Conservation (phyloP, 2,329 filamentous ascomycete species). For the Pseudopyricularia cyperi region DNA sequence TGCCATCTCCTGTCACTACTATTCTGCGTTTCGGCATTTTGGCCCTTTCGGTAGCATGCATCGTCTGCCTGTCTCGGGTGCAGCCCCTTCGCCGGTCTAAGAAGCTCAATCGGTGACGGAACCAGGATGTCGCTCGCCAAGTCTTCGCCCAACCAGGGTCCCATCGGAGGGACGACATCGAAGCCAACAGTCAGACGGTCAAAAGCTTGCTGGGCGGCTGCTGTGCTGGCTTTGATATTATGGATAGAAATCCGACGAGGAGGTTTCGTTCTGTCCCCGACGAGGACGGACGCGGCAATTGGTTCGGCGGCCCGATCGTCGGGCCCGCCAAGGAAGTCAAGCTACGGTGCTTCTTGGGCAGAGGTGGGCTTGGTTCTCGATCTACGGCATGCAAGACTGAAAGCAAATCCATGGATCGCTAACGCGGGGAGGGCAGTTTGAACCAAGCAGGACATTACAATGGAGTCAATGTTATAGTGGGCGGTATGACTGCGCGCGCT, state of each 20-base stretch:
- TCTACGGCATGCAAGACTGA: background rate
- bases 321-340: background rate
- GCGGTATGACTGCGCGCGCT: slow-evolving; percentile 21
- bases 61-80: too few species aligned
- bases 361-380: background rate
- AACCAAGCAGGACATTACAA: slow-evolving; percentile 13
- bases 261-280: background rate
- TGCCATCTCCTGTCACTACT: too few species aligned
- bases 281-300: background rate
- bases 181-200: background rate
- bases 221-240: background rate
- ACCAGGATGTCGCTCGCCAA: background rate
- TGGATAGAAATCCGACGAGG: background rate
- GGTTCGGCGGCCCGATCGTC: background rate
- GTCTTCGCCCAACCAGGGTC: background rate
- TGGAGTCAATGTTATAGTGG: slow-evolving; percentile 23
- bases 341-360: background rate
- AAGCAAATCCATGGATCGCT: background rate
- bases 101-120: background rate
- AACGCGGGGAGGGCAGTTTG: background rate
- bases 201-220: background rate
- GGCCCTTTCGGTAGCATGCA: too few species aligned
- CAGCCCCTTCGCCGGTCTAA: too few species aligned
- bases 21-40: too few species aligned
- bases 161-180: background rate